Evolutionary conservation across 1,284 basidiomycete species (phyloP), one percentile per base, ranked within the genome.

Genomic region (Fistulinella staudtii): DNA sequence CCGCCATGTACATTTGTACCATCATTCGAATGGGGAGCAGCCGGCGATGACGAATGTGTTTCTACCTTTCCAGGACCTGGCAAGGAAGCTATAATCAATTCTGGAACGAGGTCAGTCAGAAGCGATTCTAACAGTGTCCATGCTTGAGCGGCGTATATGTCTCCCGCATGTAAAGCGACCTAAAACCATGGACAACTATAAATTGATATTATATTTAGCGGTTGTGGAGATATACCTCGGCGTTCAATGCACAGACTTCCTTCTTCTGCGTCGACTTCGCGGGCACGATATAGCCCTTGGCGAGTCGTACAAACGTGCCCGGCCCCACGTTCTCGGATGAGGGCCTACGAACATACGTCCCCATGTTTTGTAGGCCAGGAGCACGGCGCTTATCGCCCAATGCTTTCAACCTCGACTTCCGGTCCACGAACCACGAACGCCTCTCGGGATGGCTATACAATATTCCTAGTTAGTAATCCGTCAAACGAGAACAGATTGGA

Each of bases 111-210:
- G 37, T 82, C 71, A 0, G 65, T 71, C 17, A 90, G 66, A 2
- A 85, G 69, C 6, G 77, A 76, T 13, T 71, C 72, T 11, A 92
- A 63, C 7, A 89, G 67, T 13, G 79, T 54, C 89, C 89, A 92
- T 2, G 76, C 71, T 53, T 88, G 79, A 0, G 82, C 82, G 5
- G 79, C 77, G 14, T 79, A 72, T n/a, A 72, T 58, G 53, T 80
- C 74, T 17, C 79, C 80, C 18, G 73, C 82, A 38, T 77, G 66
- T 21, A 79, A 63, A 7, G 89, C 86, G 28, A 79, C 68, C 84
- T 87, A 46, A 17, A 28, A 20, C 23, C 6, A 18, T 18, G 5
- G 17, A 11, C 14, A 23, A 28, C n/a, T 28, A 29, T 14, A 7
- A 29, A 29, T 3, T n/a, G n/a, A n/a, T n/a, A n/a, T n/a, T n/a